These are phyloP conservation scores for Catharanthus roseus DNA, from an alignment of 257 asterid genomes.

Conservation along the genomic window DNA sequence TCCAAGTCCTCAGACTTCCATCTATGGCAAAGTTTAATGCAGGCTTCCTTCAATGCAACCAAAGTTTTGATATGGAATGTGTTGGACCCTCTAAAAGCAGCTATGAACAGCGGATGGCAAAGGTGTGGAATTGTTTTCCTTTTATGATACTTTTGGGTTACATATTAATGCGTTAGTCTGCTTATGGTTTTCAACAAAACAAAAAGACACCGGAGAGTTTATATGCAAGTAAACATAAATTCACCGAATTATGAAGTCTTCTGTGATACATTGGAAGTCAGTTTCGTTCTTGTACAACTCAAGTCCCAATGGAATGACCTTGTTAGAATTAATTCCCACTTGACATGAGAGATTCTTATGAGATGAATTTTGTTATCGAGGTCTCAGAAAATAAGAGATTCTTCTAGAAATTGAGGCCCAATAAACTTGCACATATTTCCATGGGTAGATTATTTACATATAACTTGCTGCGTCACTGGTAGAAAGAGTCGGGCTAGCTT, in stretches of 20 bases:
- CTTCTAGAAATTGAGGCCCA: too few species aligned
- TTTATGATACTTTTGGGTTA: background rate
- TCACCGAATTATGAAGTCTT: background rate
- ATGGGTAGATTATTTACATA: background rate
- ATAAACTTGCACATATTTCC: background rate
- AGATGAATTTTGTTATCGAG: background rate
- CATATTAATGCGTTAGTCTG: background rate
- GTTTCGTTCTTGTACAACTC: background rate
- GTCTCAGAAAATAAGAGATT: background rate
- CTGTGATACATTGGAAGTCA: background rate
- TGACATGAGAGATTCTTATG: background rate
- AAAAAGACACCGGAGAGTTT: background rate
- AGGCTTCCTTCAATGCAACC: conserved; percentile 89
- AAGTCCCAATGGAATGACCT: background rate
- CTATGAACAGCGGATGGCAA: conserved; percentile 81
- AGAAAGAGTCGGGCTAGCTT: background rate
- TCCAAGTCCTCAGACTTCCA: conserved; percentile 91
- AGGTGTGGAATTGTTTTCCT: conserved; percentile 45
- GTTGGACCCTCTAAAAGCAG: conserved; percentile 84
- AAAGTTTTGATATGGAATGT: conserved; percentile 72
- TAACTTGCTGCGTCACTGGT: background rate
- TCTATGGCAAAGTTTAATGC: conserved; percentile 97
- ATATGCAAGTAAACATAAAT: background rate
- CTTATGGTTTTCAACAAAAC: conserved; percentile 6
- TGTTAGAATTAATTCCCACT: background rate